Percentiles rank a stretch among this genome's conserved stretches.
Evolutionary conservation across 73 alveolate genomes (phyloP).

Genomic region (Paramecium sonneborni): DNA sequence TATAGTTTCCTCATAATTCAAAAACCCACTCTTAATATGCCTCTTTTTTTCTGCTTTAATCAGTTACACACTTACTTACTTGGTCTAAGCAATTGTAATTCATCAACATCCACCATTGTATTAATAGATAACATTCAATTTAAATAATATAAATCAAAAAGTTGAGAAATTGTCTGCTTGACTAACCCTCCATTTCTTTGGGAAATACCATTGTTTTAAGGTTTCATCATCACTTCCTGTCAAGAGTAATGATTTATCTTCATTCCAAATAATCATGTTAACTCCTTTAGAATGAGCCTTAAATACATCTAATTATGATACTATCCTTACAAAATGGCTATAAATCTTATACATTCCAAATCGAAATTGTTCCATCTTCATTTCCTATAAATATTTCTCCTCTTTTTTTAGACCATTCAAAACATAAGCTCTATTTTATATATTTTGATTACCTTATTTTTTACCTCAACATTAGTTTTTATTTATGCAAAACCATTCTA

Average conservation of each 20-base stretch:
- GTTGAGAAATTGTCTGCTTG: slow-evolving; percentile 15
- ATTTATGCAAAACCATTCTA: slow-evolving; percentile 53
- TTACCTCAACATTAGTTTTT: slow-evolving; percentile 21
- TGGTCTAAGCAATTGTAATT: neutral
- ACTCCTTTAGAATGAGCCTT: slow-evolving; percentile 59
- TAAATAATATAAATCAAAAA: slow-evolving; percentile 6
- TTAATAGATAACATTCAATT: neutral
- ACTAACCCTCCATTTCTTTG: slow-evolving; percentile 24
- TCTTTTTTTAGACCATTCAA: slow-evolving; percentile 63
- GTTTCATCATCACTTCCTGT: slow-evolving; percentile 37
- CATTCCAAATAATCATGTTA: slow-evolving; percentile 61
- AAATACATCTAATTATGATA: slow-evolving; percentile 35
- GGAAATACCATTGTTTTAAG: slow-evolving; percentile 14
- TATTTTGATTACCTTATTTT: slow-evolving; percentile 3
- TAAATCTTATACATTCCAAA: slow-evolving; percentile 56
- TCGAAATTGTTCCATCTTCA: slow-evolving; percentile 68
- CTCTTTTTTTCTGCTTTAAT: slow-evolving; percentile 42
- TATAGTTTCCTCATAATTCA: neutral
- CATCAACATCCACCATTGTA: slow-evolving; percentile 1
- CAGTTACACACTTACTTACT: slow-evolving; percentile 3
- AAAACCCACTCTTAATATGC: slow-evolving; percentile 8
- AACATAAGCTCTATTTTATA: neutral
- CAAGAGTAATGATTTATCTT: neutral
- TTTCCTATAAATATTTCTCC: slow-evolving; percentile 63
- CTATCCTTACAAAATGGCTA: slow-evolving; percentile 36